Evolutionary conservation across 2,329 filamentous ascomycete species (phyloP).

Genomic region (Rutstroemia sp.): DNA sequence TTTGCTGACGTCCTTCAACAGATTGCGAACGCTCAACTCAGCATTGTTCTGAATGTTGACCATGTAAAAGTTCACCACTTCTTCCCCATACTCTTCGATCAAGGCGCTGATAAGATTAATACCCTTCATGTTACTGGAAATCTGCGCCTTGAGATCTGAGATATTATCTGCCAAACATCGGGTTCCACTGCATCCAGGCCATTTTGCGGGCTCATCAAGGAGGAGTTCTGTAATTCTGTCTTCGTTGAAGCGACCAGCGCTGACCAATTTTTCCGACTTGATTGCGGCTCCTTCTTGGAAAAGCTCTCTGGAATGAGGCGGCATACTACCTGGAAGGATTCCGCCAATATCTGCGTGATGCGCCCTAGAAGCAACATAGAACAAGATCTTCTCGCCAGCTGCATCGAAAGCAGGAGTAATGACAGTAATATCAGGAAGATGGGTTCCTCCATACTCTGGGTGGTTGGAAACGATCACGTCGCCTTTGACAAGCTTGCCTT

Average conservation of each 20-base stretch:
- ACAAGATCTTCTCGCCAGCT: constrained; percentile 40
- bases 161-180: constrained; percentile 76
- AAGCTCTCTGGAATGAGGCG: constrained; percentile 60
- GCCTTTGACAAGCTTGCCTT: constrained; percentile 67
- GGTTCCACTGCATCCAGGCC: constrained; percentile 71
- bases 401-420: constrained; percentile 69
- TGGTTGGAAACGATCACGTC: constrained; percentile 82
- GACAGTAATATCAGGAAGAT: constrained; percentile 76
- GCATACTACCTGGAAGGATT: constrained; percentile 77
- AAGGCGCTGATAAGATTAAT: constrained; percentile 68
- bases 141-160: constrained; percentile 79
- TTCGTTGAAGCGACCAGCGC: constrained; percentile 72
- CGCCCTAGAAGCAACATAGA: constrained; percentile 36
- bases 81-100: constrained; percentile 70
- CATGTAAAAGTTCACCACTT: constrained; percentile 80
- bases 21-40: constrained; percentile 63
- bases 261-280: constrained; percentile 64
- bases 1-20: constrained; percentile 65
- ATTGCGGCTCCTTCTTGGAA: constrained; percentile 60
- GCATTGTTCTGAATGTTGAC: constrained; percentile 74
- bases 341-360: constrained; percentile 83
- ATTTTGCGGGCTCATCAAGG: constrained; percentile 64
- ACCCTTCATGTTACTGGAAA: constrained; percentile 80
- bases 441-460: constrained; percentile 76
- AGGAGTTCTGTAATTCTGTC: constrained; percentile 64